These are phyloP conservation scores for Theobroma grandiflorum DNA, from an alignment of 441 rosid species.

Conservation along the genomic window DNA sequence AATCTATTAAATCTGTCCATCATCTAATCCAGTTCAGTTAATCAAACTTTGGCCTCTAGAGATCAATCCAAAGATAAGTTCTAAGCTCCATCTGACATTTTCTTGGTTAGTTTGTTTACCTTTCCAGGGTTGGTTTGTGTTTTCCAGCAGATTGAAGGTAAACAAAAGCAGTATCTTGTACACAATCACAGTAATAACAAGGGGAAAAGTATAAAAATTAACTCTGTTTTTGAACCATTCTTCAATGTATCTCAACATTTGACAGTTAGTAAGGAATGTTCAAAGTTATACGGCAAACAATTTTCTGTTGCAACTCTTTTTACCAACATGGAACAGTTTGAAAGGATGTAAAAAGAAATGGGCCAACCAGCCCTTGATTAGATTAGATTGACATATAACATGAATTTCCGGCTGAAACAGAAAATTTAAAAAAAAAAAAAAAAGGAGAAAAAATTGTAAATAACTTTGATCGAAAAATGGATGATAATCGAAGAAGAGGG, in stretches of 20 bases:
- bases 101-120: neutral
- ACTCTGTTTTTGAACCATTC: slow-evolving; percentile 10
- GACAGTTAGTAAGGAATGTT: slow-evolving; percentile 35
- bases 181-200: neutral
- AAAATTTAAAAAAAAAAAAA: slow-evolving; percentile 1
- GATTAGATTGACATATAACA: slow-evolving; percentile 60
- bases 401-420: slow-evolving; percentile 38
- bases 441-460: slow-evolving; percentile 28
- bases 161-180: neutral
- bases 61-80: neutral
- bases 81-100: neutral
- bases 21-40: slow-evolving; percentile 19
- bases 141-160: neutral
- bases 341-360: slow-evolving; percentile 17
- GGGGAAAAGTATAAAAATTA: neutral
- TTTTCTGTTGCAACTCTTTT: slow-evolving; percentile 21
- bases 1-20: neutral
- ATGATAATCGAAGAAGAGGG: slow-evolving; percentile 23
- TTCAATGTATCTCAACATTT: slow-evolving; percentile 18
- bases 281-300: slow-evolving; percentile 24
- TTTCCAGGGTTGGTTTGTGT: neutral
- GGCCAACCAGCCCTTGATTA: slow-evolving; percentile 50
- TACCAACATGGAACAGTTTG: slow-evolving; percentile 26
- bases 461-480: slow-evolving; percentile 29
- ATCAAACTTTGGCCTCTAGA: neutral